phyloP scores from a whole-genome alignment of 2,329 filamentous ascomycete genomes.

The Pezicula neosporulosa region DNA sequence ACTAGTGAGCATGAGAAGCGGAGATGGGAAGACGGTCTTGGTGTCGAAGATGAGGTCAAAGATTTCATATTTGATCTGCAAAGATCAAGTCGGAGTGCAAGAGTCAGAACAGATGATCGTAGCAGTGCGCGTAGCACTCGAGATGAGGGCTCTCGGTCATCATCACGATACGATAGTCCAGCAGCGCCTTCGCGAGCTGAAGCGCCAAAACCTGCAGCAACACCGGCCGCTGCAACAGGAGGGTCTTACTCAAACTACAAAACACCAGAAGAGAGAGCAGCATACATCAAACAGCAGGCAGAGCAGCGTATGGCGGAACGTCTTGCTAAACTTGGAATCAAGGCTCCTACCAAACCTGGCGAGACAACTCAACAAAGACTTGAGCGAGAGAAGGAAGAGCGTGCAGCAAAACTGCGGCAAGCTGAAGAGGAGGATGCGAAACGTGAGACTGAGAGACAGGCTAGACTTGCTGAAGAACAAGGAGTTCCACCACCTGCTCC shows the following conservation, averaged over 20 bases:
- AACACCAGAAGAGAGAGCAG: slow-evolving; percentile 89
- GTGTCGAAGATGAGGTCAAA: slow-evolving; percentile 93
- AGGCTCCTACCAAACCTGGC: slow-evolving; percentile 71
- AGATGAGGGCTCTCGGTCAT: slow-evolving; percentile 40
- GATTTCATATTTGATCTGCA: slow-evolving; percentile 98
- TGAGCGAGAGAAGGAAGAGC: slow-evolving; percentile 84
- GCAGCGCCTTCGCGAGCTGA: slow-evolving; percentile 25
- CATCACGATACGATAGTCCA: slow-evolving; percentile 31
- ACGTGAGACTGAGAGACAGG: slow-evolving; percentile 80
- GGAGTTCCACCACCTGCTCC: slow-evolving; percentile 25
- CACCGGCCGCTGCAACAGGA: slow-evolving; percentile 42
- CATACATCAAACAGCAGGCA: slow-evolving; percentile 95
- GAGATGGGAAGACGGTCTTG: slow-evolving; percentile 92
- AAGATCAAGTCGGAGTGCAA: slow-evolving; percentile 74
- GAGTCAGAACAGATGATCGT: slow-evolving; percentile 59
- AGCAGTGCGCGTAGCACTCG: slow-evolving; percentile 33
- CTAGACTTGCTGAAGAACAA: slow-evolving; percentile 30
- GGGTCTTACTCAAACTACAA: slow-evolving; percentile 79
- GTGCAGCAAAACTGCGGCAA: slow-evolving; percentile 80
- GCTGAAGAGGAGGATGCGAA: slow-evolving; percentile 93
- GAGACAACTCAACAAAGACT: slow-evolving; percentile 81
- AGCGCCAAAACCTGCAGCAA: slow-evolving; percentile 37
- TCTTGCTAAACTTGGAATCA: slow-evolving; percentile 88
- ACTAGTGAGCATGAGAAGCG: slow-evolving; percentile 85
- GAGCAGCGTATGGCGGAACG: slow-evolving; percentile 96